Conservation (phyloP, 805 yeast genomes). For the Candida michaelii region DNA sequence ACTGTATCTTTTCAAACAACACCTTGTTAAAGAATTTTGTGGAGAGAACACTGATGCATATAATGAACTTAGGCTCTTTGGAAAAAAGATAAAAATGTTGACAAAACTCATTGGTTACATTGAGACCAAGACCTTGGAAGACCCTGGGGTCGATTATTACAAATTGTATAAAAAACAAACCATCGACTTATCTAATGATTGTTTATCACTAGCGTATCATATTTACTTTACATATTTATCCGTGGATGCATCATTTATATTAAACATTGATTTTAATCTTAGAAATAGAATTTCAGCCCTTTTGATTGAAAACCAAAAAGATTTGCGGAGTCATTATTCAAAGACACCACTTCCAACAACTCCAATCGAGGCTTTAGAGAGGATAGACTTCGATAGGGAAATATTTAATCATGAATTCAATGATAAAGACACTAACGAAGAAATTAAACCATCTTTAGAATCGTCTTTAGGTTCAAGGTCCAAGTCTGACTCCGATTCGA, state of each 20-base stretch:
- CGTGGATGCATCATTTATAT: conserved; percentile 63
- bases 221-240: conserved; percentile 67
- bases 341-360: conserved; percentile 13
- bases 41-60: conserved; percentile 77
- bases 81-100: conserved; percentile 39
- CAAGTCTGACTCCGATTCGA: neutral
- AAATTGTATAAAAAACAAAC: conserved; percentile 6
- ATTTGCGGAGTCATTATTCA: neutral
- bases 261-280: conserved; percentile 63
- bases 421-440: neutral
- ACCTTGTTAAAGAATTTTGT: conserved; percentile 63
- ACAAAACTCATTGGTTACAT: conserved; percentile 11
- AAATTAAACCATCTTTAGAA: neutral
- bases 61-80: conserved; percentile 54
- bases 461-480: too few relatives aligned
- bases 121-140: neutral
- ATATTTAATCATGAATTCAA: too few relatives aligned
- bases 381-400: too few relatives aligned
- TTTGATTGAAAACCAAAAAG: conserved; percentile 13
- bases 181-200: conserved; percentile 44
- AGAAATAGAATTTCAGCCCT: conserved; percentile 41
- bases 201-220: conserved; percentile 60
- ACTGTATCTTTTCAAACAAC: conserved; percentile 64
- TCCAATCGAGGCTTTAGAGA: too few relatives aligned
- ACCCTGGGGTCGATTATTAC: neutral